Percentiles rank a stretch among this genome's conserved stretches.
Conservation (phyloP, 2,329 filamentous ascomycete species). For the Colletotrichum lini region DNA sequence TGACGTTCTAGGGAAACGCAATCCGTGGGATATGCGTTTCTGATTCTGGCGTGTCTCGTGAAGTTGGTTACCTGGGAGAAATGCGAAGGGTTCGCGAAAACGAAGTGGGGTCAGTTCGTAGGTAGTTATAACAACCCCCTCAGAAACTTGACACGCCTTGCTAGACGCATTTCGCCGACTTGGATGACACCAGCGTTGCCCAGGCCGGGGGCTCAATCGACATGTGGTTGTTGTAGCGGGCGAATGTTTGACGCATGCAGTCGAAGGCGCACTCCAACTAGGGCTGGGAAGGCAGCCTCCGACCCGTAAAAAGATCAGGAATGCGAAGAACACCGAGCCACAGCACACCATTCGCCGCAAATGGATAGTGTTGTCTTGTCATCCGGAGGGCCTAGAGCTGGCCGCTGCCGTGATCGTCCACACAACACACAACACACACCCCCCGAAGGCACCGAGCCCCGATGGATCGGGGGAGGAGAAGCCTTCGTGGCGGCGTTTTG, state of each 20-base stretch:
- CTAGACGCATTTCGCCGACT: neutral
- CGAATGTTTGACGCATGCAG: conserved; percentile 1
- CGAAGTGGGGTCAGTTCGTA: neutral
- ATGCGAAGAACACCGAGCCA: neutral
- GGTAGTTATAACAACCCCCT: neutral
- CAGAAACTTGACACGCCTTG: neutral
- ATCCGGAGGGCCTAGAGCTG: conserved; percentile 7
- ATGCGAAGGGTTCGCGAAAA: neutral
- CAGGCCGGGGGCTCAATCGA: neutral
- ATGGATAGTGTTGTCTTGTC: neutral
- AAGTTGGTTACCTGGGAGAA: neutral
- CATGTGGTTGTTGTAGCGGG: neutral
- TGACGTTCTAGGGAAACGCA: neutral
- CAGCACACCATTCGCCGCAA: neutral
- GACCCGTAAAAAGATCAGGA: no score
- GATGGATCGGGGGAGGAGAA: neutral
- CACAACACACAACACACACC: neutral
- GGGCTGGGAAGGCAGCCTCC: neutral
- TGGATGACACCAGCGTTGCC: neutral
- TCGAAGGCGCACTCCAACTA: neutral
- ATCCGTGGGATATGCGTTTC: neutral
- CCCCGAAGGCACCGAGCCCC: neutral
- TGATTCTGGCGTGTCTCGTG: neutral
- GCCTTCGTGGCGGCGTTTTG: conserved; percentile 21
- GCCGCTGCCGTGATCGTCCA: neutral